Base-by-base conservation (phyloP, 805 yeast species). In the Teunomyces aglyptinius region DNA sequence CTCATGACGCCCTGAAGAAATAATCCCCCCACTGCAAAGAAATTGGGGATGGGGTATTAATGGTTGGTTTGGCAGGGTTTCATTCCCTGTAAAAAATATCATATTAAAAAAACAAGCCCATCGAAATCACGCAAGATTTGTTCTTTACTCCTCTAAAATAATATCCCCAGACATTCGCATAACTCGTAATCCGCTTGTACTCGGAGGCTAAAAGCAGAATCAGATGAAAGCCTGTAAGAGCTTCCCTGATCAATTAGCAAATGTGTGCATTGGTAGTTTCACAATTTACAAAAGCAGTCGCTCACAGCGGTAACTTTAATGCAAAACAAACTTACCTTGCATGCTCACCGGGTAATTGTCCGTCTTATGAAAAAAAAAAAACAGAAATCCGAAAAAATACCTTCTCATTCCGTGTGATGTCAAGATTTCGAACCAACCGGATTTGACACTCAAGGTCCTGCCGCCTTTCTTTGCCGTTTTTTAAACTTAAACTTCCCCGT, bases 51-150 rank as follows among this genome's bases (percentile, higher is more conserved):
- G 11, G 33, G 26, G 26, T 24, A 31, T 3, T 13, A n/a, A 31
- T 31, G 15, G 13, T 31, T 31, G 13, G 15, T 31, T 31, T 13
- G 33, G 33, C 16, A 13, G 33, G 33, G 33, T 31, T 31, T 31
- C 33, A 31, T 31, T 10, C 33, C 3, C 5, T 6, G 33, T 31
- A 13, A 31, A 31, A 13, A 31, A 31, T 31, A 13, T 7, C 26
- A 24, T 8, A 24, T 24, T 31, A 31, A 8, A 31, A 31, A 31
- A 31, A 31, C 33, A n/a, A 24, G 26, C 6, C 33, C 33, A 31
- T 31, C 33, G 33, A 31, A 35, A 35, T 35, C 39, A 35, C 39
- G 39, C 26, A 18, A 35, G 39, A 18, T 19, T n/a, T 35, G 26
- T 35, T 35, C 39, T 35, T 10, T 35, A 7, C 19, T 11, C 22